Conservation (phyloP, 2,329 filamentous ascomycete genomes). For the Colletotrichum gigasporum region DNA sequence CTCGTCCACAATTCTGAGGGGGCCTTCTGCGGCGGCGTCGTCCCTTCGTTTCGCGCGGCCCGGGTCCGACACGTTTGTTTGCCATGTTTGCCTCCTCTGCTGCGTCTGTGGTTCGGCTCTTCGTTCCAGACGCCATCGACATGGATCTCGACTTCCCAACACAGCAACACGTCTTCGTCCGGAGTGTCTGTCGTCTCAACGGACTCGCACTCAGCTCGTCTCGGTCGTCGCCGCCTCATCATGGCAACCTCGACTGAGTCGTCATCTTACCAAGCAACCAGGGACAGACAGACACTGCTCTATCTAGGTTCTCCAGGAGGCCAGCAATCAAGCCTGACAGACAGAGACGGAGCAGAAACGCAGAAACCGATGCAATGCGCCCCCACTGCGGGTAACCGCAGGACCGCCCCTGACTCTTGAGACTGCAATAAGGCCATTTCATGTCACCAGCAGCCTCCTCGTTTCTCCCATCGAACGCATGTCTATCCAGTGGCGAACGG, state of each 20-base stretch:
- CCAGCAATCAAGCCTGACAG: not conserved
- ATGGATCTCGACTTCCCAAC: constrained; percentile 3
- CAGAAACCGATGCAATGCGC: not conserved
- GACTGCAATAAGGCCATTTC: constrained; percentile 5
- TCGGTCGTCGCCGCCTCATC: not conserved
- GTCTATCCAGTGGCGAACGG: not conserved
- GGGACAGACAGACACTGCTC: not conserved
- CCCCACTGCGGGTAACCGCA: not conserved
- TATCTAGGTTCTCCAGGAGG: no score
- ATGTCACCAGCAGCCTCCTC: not conserved
- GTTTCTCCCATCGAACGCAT: not conserved
- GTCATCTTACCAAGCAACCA: no score
- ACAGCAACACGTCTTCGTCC: not conserved
- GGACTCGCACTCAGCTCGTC: not conserved
- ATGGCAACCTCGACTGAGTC: no score
- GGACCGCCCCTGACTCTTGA: constrained; percentile 1
- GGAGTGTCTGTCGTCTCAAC: not conserved
- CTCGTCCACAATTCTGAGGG: constrained; percentile 15
- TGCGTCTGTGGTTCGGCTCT: not conserved
- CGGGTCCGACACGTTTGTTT: constrained; percentile 4
- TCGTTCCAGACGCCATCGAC: not conserved
- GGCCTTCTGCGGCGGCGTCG: not conserved
- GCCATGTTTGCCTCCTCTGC: not conserved
- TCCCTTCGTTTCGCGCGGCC: constrained; percentile 5
- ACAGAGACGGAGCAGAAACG: not conserved